Evolutionary conservation across 768 basidiomycete genomes (phyloP).

Genomic region (Kwoniella sp.): DNA sequence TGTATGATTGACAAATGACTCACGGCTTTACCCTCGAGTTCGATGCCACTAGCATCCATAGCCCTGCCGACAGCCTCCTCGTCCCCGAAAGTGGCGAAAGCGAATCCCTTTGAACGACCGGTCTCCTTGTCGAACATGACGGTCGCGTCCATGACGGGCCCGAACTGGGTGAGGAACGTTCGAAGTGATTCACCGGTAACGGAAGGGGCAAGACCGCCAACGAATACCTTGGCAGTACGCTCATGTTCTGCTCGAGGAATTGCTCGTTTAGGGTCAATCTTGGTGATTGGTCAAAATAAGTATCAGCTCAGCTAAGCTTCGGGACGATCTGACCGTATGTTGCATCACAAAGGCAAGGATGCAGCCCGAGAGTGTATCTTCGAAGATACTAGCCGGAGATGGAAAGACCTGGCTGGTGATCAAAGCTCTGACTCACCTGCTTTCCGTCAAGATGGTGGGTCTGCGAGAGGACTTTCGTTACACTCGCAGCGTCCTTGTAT

Average conservation of each 20-base stretch:
- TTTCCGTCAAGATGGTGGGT: conserved; percentile 96
- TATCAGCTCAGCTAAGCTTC: not conserved
- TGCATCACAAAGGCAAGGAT: no score
- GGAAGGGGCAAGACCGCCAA: conserved; percentile 86
- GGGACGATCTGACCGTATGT: not conserved
- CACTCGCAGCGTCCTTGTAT: conserved; percentile 87
- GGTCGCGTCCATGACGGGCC: conserved; percentile 94
- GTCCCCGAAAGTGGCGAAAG: conserved; percentile 89
- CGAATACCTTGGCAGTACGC: conserved; percentile 80
- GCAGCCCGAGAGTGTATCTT: no score
- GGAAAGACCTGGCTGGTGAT: not conserved
- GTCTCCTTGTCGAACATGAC: conserved; percentile 82
- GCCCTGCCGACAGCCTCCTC: conserved; percentile 86
- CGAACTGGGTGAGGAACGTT: conserved; percentile 89
- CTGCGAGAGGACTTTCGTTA: conserved; percentile 92
- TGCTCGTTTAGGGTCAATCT: conserved; percentile 99
- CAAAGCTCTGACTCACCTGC: conserved; percentile 67
- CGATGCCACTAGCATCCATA: conserved; percentile 81
- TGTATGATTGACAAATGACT: conserved; percentile 46
- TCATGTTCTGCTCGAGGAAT: conserved; percentile 96
- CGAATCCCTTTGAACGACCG: conserved; percentile 82
- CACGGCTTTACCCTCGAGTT: conserved; percentile 93
- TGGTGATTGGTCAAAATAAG: conserved; percentile 21
- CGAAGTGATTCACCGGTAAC: conserved; percentile 94
- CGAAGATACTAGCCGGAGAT: no score